Evolutionary conservation across 1,139 yeast species (phyloP).

Genomic region (Geotrichum europaeum): DNA sequence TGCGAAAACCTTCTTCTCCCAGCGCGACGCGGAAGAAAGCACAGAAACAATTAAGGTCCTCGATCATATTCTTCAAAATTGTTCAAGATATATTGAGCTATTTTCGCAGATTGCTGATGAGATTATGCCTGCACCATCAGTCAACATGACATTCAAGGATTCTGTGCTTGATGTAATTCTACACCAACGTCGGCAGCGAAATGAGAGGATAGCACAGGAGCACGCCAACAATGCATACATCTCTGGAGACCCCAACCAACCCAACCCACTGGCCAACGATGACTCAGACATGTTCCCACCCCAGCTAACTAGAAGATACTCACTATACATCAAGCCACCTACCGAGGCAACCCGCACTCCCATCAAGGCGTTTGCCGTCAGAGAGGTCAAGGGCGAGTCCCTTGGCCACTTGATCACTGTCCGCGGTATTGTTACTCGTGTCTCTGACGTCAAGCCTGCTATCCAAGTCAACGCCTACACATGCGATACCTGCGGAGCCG

Average conservation of each 20-base stretch:
- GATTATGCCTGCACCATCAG: constrained; percentile 76
- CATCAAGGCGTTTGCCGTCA: constrained; percentile 68
- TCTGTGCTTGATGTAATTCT: constrained; percentile 90
- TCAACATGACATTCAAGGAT: constrained; percentile 71
- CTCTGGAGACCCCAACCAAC: constrained; percentile 22
- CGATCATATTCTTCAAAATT: constrained; percentile 59
- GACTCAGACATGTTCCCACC: constrained; percentile 61
- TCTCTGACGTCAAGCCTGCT: constrained; percentile 92
- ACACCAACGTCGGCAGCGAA: constrained; percentile 81
- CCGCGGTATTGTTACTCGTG: constrained; percentile 91
- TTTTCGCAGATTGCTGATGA: constrained; percentile 72
- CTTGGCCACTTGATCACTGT: constrained; percentile 86
- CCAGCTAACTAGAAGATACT: constrained; percentile 78
- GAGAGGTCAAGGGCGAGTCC: constrained; percentile 78
- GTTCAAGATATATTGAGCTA: constrained; percentile 72
- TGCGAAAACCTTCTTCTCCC: constrained; percentile 49
- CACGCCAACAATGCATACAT: constrained; percentile 46
- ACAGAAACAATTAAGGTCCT: constrained; percentile 39
- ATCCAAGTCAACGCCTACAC: constrained; percentile 91
- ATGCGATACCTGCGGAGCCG: constrained; percentile 96
- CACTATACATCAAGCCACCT: constrained; percentile 78
- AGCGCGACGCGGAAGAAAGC: constrained; percentile 37
- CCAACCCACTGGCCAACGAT: constrained; percentile 27
- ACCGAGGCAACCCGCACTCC: constrained; percentile 38
- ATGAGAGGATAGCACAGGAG: constrained; percentile 66